These are phyloP conservation scores for Lepidopterella palustris DNA, from an alignment of 495 filamentous ascomycete genomes.

Conservation along the genomic window DNA sequence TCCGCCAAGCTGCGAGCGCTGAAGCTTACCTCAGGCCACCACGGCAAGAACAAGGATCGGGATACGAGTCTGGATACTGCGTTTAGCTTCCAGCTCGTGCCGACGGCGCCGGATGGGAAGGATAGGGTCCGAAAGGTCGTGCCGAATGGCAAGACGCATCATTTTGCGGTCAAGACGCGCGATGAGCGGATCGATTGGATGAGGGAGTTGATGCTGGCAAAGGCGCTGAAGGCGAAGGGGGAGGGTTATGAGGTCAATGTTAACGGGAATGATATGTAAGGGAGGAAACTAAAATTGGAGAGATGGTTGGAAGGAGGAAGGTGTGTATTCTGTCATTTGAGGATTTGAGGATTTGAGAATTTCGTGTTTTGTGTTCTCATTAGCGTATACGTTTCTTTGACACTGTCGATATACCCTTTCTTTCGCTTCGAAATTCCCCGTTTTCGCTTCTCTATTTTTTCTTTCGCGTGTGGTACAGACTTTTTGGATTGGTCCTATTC, in stretches of 20 bases:
- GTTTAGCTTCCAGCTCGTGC: slow-evolving; percentile 89
- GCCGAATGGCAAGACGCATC: slow-evolving; percentile 67
- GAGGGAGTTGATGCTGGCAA: slow-evolving; percentile 94
- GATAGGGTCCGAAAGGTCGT: slow-evolving; percentile 42
- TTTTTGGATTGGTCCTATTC: too few relatives aligned
- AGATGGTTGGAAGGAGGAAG: too few relatives aligned
- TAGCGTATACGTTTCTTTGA: neutral
- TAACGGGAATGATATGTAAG: slow-evolving; percentile 72
- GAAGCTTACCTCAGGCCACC: slow-evolving; percentile 51
- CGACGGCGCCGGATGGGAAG: slow-evolving; percentile 52
- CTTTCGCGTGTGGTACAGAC: too few relatives aligned
- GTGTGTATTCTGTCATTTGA: neutral
- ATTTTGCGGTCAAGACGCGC: slow-evolving; percentile 80
- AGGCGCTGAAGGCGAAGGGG: slow-evolving; percentile 74
- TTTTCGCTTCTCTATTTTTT: neutral
- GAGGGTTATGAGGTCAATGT: slow-evolving; percentile 73
- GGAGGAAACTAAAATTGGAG: too few relatives aligned
- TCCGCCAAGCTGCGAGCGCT: slow-evolving; percentile 83
- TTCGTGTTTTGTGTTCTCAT: neutral
- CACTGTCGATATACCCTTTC: slow-evolving; percentile 3
- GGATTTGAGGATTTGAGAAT: neutral
- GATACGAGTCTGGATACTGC: slow-evolving; percentile 54
- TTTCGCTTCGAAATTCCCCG: neutral
- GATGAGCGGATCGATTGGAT: slow-evolving; percentile 98
- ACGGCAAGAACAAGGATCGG: slow-evolving; percentile 43